Conservation (phyloP, 2,329 filamentous ascomycete genomes). For the Geoglossum cookeanum region DNA sequence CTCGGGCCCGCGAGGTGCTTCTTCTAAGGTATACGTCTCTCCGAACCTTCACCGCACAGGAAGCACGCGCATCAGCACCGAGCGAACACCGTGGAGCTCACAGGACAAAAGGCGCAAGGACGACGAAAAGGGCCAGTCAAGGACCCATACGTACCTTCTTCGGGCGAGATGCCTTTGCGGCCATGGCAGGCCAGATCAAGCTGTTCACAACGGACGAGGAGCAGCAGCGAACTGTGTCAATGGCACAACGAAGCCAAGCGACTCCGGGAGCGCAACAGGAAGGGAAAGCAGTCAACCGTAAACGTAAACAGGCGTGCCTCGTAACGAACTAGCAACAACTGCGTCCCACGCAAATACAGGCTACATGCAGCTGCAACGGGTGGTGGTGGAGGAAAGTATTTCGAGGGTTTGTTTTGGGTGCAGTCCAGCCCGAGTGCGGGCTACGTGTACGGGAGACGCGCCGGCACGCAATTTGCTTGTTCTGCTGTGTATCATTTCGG, state of each 20-base stretch:
- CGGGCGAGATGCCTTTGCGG: not conserved
- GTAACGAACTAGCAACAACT: not conserved
- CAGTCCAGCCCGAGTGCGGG: too few relatives aligned
- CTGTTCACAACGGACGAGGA: not conserved
- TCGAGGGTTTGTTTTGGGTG: too few relatives aligned
- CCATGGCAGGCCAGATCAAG: not conserved
- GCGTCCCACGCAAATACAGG: not conserved
- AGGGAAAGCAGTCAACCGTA: not conserved
- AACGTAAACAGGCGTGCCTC: not conserved
- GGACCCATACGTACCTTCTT: not conserved
- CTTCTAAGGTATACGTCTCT: not conserved
- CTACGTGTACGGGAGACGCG: too few relatives aligned
- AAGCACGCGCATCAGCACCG: not conserved
- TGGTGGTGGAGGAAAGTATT: not conserved
- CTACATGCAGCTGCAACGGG: not conserved
- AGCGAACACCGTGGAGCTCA: not conserved
- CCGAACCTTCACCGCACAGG: not conserved
- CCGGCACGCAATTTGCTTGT: too few relatives aligned
- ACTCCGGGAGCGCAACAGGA: not conserved
- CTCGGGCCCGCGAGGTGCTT: not conserved
- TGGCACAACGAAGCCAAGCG: too few relatives aligned
- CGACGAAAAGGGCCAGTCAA: not conserved
- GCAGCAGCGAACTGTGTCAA: too few relatives aligned
- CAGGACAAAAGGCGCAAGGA: not conserved
- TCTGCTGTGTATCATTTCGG: too few relatives aligned